These are phyloP conservation scores for Crithidia brevicula DNA, from an alignment of 208 protist genomes.

Conservation along the genomic window DNA sequence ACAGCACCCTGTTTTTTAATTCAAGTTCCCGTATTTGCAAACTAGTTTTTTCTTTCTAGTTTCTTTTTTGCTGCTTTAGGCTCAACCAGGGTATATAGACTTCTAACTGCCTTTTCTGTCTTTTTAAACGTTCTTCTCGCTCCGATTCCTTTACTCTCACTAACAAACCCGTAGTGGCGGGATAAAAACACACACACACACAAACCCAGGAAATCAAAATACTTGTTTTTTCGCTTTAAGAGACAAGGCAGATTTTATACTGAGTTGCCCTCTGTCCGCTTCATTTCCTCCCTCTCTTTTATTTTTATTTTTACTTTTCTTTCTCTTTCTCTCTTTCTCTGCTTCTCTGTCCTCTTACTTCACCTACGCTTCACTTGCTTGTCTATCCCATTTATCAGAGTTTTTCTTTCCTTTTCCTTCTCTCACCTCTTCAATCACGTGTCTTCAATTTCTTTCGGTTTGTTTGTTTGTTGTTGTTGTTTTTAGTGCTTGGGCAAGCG, in stretches of 20 bases:
- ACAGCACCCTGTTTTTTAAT: too few species aligned
- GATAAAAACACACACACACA: too few species aligned
- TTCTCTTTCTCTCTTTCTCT: background rate
- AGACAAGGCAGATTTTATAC: too few species aligned
- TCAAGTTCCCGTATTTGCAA: background rate
- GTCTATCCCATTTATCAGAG: background rate
- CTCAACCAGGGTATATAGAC: too few species aligned
- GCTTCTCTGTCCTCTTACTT: background rate
- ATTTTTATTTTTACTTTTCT: background rate
- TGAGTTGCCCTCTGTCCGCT: too few species aligned
- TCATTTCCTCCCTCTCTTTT: background rate
- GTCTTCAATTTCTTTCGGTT: background rate
- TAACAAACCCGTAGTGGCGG: too few species aligned
- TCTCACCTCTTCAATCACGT: background rate
- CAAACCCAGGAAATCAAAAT: too few species aligned
- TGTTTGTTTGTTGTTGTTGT: constrained; percentile 3
- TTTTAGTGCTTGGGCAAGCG: background rate
- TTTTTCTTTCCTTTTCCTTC: background rate
- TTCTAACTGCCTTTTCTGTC: constrained; percentile 1
- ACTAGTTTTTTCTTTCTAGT: constrained; percentile 4
- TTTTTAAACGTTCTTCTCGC: too few species aligned
- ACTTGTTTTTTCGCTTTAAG: too few species aligned
- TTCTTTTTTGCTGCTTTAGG: too few species aligned
- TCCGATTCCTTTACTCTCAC: too few species aligned
- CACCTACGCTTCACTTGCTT: too few species aligned